phyloP scores from a whole-genome alignment of 495 filamentous ascomycete genomes.

The Daldinia bambusicola region DNA sequence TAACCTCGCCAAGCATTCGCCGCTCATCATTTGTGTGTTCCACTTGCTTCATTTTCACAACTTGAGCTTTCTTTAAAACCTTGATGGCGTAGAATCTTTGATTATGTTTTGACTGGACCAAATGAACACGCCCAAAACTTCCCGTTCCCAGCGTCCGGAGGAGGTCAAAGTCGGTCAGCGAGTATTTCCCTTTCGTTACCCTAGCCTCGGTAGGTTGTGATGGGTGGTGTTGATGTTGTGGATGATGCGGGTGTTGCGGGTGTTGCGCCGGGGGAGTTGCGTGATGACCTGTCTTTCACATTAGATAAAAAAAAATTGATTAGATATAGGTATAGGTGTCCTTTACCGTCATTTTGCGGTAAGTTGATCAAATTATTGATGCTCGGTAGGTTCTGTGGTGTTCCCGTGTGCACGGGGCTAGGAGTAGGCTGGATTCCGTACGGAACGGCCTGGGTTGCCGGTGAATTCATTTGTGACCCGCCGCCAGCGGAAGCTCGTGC shows the following conservation, averaged over 20 bases:
- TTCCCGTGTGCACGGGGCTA: slow-evolving; percentile 45
- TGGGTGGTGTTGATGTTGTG: slow-evolving; percentile 32
- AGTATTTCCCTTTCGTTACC: slow-evolving; percentile 97
- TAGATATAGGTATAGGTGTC: slow-evolving; percentile 47
- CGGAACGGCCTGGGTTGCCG: slow-evolving; percentile 42
- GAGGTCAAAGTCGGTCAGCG: slow-evolving; percentile 85
- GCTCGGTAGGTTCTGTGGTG: slow-evolving; percentile 68
- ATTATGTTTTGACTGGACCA: slow-evolving; percentile 97
- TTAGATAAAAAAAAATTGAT: slow-evolving; percentile 35
- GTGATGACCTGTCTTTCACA: slow-evolving; percentile 40
- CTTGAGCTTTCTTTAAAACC: slow-evolving; percentile 96
- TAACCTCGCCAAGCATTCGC: slow-evolving; percentile 91
- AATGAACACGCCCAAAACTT: slow-evolving; percentile 94
- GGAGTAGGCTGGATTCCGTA: slow-evolving; percentile 44
- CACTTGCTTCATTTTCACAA: slow-evolving; percentile 99
- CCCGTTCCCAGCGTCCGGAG: slow-evolving; percentile 93
- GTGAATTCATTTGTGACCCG: slow-evolving; percentile 48
- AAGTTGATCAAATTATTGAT: slow-evolving; percentile 79
- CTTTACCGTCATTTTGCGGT: slow-evolving; percentile 62
- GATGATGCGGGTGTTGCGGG: slow-evolving; percentile 4
- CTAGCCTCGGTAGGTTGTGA: slow-evolving; percentile 57
- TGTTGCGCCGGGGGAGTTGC: slow-evolving; percentile 53
- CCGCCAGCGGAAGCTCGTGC: slow-evolving; percentile 45
- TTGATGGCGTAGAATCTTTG: slow-evolving; percentile 98
- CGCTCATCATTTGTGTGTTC: slow-evolving; percentile 99